Percentiles rank a stretch among this genome's conserved stretches.
These are phyloP conservation scores for Hyaloscypha bicolor DNA, from an alignment of 495 filamentous ascomycete species.

Conservation along the genomic window DNA sequence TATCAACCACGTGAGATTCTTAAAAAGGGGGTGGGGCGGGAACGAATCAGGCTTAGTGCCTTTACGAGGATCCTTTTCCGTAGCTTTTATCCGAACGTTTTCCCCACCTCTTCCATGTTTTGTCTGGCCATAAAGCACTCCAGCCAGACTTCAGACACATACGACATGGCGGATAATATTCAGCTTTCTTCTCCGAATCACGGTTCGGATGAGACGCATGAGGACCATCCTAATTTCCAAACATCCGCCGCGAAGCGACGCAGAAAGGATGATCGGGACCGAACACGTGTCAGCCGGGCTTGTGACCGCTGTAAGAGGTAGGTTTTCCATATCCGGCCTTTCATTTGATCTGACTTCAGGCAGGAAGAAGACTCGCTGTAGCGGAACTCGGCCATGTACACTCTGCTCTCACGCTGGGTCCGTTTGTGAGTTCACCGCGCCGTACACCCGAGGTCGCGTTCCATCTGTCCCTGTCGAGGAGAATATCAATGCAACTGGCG, in stretches of 20 bases:
- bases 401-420: constrained; percentile 12
- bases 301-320: constrained; percentile 42
- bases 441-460: constrained; percentile 21
- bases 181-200: background rate
- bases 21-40: too few relatives aligned
- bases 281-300: constrained; percentile 36
- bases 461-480: constrained; percentile 7
- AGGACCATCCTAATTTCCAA: too few relatives aligned
- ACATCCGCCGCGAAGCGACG: constrained; percentile 9
- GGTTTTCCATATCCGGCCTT: background rate
- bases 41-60: too few relatives aligned
- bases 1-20: too few relatives aligned
- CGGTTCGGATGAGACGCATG: background rate
- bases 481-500: too few relatives aligned
- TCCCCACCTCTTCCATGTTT: too few relatives aligned
- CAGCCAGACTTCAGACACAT: too few relatives aligned
- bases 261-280: constrained; percentile 23
- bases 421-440: constrained; percentile 21
- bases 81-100: too few relatives aligned
- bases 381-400: constrained; percentile 20
- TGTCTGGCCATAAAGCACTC: too few relatives aligned
- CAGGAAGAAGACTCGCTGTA: constrained; percentile 23
- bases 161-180: background rate
- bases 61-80: too few relatives aligned
- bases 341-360: background rate